A percentile compares a stretch with the other conserved stretches of the same genome.
Conservation (phyloP, 192 early-diverging fungal species). For the Coemansia sp. region DNA sequence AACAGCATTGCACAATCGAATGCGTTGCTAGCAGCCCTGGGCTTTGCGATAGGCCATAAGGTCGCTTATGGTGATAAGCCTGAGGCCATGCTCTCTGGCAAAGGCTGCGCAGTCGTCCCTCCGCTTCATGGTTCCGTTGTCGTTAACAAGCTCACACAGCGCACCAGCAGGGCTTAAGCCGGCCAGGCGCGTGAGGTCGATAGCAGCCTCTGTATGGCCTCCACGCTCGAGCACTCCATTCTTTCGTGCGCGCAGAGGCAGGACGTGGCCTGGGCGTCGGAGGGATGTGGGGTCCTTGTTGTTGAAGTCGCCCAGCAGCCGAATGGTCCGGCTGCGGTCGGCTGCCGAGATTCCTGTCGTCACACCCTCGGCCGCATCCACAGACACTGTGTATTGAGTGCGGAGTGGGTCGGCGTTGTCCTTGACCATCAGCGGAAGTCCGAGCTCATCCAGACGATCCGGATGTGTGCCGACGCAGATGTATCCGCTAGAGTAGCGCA, state of each 20-base stretch:
- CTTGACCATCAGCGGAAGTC: constrained; percentile 93
- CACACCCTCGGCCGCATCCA: constrained; percentile 82
- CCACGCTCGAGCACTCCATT: constrained; percentile 83
- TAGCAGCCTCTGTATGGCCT: constrained; percentile 93
- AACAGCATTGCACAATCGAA: neutral
- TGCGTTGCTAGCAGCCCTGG: constrained; percentile 13
- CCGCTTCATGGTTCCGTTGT: constrained; percentile 92
- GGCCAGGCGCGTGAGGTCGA: constrained; percentile 86
- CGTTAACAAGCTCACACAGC: constrained; percentile 90
- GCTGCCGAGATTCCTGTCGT: constrained; percentile 95
- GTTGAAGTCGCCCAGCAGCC: constrained; percentile 72
- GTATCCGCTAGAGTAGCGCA: constrained; percentile 92
- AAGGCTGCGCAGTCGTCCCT: constrained; percentile 86
- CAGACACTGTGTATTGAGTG: constrained; percentile 93
- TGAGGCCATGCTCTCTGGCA: constrained; percentile 80
- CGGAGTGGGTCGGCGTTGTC: constrained; percentile 87
- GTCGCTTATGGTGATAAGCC: constrained; percentile 88
- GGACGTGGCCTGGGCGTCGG: constrained; percentile 88
- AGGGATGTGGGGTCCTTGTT: constrained; percentile 69
- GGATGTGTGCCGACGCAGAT: constrained; percentile 86
- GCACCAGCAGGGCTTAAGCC: constrained; percentile 82
- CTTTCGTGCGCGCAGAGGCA: constrained; percentile 83
- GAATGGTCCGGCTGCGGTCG: constrained; percentile 81
- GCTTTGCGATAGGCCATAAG: constrained; percentile 72
- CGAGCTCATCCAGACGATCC: constrained; percentile 78